Percentiles rank a stretch among this genome's conserved stretches.
phyloP scores from a whole-genome alignment of 2,329 filamentous ascomycete species.

The Esteya vermicola region DNA sequence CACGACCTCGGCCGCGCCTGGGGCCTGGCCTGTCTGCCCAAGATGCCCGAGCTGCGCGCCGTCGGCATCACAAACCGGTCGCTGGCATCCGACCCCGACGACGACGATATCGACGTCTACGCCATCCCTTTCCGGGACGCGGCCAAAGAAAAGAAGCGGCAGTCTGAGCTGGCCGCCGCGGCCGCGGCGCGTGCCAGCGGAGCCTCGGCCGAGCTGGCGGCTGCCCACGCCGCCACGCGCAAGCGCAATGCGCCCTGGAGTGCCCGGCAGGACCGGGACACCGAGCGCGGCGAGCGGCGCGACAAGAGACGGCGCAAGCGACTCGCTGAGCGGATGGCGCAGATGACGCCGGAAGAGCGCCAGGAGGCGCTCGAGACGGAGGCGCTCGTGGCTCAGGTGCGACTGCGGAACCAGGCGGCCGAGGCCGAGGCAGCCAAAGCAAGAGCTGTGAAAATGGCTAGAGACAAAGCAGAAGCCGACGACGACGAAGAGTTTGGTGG shows the following conservation, averaged over 20 bases:
- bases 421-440: background rate
- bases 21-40: conserved; percentile 75
- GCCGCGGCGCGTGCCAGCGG: conserved; percentile 23
- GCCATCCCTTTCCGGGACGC: conserved; percentile 60
- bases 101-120: conserved; percentile 45
- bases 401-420: conserved; percentile 35
- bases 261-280: conserved; percentile 51
- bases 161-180: conserved; percentile 36
- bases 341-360: conserved; percentile 59
- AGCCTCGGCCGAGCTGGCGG: too few species aligned
- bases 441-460: too few species aligned
- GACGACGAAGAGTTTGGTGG: conserved; percentile 2
- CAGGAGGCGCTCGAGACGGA: conserved; percentile 48
- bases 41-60: conserved; percentile 78
- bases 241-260: conserved; percentile 60
- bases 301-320: conserved; percentile 23
- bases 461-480: too few species aligned
- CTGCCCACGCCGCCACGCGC: too few species aligned
- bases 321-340: conserved; percentile 46
- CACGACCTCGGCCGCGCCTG: conserved; percentile 64
- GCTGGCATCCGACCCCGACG: conserved; percentile 32
- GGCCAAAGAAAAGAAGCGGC: conserved; percentile 50
- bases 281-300: conserved; percentile 31
- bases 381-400: conserved; percentile 49
- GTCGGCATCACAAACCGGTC: conserved; percentile 54